Conservation (phyloP, 208 protist genomes). For the Crithidia mellificae region DNA sequence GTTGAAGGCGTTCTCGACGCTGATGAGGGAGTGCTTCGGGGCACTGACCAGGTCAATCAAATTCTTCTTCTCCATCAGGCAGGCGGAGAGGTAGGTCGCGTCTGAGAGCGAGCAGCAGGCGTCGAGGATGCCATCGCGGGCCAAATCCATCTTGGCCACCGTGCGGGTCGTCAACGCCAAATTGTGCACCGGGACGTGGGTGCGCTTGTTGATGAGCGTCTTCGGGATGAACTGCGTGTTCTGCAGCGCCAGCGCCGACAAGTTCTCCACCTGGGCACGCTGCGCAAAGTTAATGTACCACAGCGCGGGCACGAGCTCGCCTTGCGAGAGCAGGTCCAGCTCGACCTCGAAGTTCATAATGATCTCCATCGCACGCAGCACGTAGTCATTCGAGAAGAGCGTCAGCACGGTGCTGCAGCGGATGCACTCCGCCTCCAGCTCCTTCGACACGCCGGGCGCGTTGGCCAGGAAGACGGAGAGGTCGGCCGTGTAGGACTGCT, state of each 20-base stretch:
- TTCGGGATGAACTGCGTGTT: slow-evolving; percentile 66
- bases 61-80: slow-evolving; percentile 72
- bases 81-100: slow-evolving; percentile 65
- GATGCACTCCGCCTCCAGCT: slow-evolving; percentile 58
- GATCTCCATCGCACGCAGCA: slow-evolving; percentile 74
- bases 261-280: slow-evolving; percentile 71
- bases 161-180: slow-evolving; percentile 74
- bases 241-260: slow-evolving; percentile 53
- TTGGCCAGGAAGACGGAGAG: slow-evolving; percentile 68
- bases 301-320: slow-evolving; percentile 69
- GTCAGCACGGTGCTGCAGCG: slow-evolving; percentile 60
- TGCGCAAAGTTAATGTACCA: slow-evolving; percentile 82
- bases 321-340: slow-evolving; percentile 75
- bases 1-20: slow-evolving; percentile 77
- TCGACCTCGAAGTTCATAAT: slow-evolving; percentile 73
- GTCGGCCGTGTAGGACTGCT: slow-evolving; percentile 73
- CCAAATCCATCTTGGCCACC: slow-evolving; percentile 38
- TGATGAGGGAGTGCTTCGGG: slow-evolving; percentile 56
- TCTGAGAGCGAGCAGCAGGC: slow-evolving; percentile 66
- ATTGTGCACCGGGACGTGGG: slow-evolving; percentile 76
- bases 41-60: slow-evolving; percentile 67
- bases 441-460: slow-evolving; percentile 40
- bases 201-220: slow-evolving; percentile 80
- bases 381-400: slow-evolving; percentile 66
- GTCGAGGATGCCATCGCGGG: slow-evolving; percentile 52